Evolutionary conservation across 257 asterid genomes (phyloP), one percentile per base, ranked within the genome.

Genomic region (Salvia rosmarinus): DNA sequence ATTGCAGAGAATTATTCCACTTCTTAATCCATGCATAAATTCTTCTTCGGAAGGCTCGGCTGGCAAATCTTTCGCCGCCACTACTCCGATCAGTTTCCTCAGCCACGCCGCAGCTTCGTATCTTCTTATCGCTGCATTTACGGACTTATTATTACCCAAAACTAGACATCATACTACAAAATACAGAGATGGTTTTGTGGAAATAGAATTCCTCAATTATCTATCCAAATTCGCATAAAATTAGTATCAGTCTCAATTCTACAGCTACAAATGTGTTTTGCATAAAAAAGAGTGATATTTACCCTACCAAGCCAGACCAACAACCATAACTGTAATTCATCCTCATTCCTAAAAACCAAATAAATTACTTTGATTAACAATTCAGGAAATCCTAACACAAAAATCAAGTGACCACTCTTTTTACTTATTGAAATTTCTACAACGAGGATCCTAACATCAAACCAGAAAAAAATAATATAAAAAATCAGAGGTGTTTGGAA

Each of bases 31-130:
- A 68, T 85, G 82, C 77, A 96, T 83, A 65, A 91, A 89, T 65
- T 91, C 99, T 67, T 89, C 99, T 82, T 95, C 99, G 4, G 96
- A 89, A 67, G 99, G 99, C 80, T 95, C 99, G 0, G 98, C 89
- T 0, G 99, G 99, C 78, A 95, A 85, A 86, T 88, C 93, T 78
- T 83, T 95, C 4, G 97, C 96, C 1, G 90, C 95, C 34, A 89
- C 95, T n/a, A 91, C 95, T 79, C 99, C 99, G 21, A 89, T 82
- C 82, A 85, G 77, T 77, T 89, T 88, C 62, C 98, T 89, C 73
- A 95, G 79, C 96, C 95, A 95, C 3, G 87, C 87, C 1, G 96
- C 96, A 44, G 96, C 99, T 65, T 95, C 96, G 44, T 91, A 85
- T 83, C 99, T 85, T 76, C 96, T 85, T 9, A 84, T 82, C 49